Conservation (phyloP, 345 rosid genomes). For the Lepidium didymum region DNA sequence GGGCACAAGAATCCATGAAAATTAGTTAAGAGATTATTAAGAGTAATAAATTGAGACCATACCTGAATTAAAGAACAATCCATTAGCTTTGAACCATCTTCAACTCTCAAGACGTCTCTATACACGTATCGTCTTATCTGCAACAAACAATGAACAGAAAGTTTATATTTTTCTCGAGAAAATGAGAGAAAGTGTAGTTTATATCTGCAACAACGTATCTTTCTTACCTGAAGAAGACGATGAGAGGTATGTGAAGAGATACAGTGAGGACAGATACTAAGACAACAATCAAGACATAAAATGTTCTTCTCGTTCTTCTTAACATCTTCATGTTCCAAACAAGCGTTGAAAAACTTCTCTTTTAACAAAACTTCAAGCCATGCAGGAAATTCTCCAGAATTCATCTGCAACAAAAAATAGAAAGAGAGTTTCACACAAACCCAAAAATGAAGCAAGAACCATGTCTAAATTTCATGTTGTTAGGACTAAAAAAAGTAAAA, state of each 20-base stretch:
- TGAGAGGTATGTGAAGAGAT: slow-evolving; percentile 58
- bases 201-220: too few species aligned
- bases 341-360: slow-evolving; percentile 83
- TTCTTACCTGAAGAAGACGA: slow-evolving; percentile 77
- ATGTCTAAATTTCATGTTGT: slow-evolving; percentile 4
- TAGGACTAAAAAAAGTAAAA: not conserved
- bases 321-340: slow-evolving; percentile 48
- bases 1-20: slow-evolving; percentile 15
- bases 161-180: not conserved
- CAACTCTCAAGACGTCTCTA: slow-evolving; percentile 64
- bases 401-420: not conserved
- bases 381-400: slow-evolving; percentile 19
- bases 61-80: slow-evolving; percentile 80
- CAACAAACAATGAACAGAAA: not conserved
- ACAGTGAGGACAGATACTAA: slow-evolving; percentile 80
- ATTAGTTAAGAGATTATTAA: not conserved
- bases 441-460: not conserved
- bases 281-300: slow-evolving; percentile 71
- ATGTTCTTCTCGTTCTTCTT: slow-evolving; percentile 86
- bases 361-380: slow-evolving; percentile 49
- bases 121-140: slow-evolving; percentile 93
- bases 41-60: not conserved
- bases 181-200: not conserved
- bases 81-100: slow-evolving; percentile 61
- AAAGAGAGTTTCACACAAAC: not conserved